These are phyloP conservation scores for Cryphonectria naterciae DNA, from an alignment of 2,329 filamentous ascomycete species.

Conservation along the genomic window DNA sequence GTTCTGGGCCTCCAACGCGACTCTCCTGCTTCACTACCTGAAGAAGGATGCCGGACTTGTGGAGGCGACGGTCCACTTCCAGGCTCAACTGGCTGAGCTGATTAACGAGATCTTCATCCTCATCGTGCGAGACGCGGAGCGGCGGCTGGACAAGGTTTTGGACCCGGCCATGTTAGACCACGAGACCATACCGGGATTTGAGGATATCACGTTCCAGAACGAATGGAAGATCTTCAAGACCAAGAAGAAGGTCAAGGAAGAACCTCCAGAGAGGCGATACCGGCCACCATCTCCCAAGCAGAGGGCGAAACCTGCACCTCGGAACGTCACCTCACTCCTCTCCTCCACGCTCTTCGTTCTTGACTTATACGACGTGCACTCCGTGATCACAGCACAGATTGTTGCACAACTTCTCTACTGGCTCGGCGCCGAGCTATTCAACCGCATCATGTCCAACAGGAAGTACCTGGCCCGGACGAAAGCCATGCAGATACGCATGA, in stretches of 20 bases:
- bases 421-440: constrained; percentile 95
- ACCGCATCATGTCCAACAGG: constrained; percentile 94
- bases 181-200: constrained; percentile 96
- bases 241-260: constrained; percentile 86
- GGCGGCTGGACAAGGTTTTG: constrained; percentile 93
- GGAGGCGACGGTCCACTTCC: constrained; percentile 82
- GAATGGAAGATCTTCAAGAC: constrained; percentile 98
- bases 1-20: constrained; percentile 98
- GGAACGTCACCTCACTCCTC: constrained; percentile 92
- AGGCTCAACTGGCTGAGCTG: constrained; percentile 89
- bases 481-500: constrained; percentile 99
- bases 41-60: constrained; percentile 89
- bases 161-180: constrained; percentile 95
- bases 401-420: constrained; percentile 93
- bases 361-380: constrained; percentile 98
- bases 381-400: constrained; percentile 91
- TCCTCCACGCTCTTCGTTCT: constrained; percentile 96
- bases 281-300: constrained; percentile 92
- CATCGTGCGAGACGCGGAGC: constrained; percentile 93
- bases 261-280: constrained; percentile 87
- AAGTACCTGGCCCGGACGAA: constrained; percentile 95
- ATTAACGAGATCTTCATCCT: constrained; percentile 99
- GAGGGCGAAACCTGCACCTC: constrained; percentile 86
- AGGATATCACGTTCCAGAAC: constrained; percentile 95
- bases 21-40: constrained; percentile 90